phyloP scores from a whole-genome alignment of 257 asterid genomes.

The Capsicum chinense region DNA sequence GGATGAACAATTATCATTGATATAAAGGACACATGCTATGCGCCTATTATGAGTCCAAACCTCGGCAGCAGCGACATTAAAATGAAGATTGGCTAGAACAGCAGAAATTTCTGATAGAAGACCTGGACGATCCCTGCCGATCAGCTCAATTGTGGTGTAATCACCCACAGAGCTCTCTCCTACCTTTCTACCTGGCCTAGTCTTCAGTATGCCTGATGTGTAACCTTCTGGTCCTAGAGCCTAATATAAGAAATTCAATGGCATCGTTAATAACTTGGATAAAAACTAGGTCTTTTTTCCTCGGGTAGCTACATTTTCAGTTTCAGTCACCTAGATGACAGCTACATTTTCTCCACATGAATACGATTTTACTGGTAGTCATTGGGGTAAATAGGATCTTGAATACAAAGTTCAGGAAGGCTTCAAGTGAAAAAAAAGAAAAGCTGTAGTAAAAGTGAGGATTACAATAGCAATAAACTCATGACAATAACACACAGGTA shows the following conservation, averaged over 20 bases:
- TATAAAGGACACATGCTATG: slow-evolving; percentile 86
- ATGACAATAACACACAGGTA: not conserved
- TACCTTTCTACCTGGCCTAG: slow-evolving; percentile 61
- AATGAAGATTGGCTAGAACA: slow-evolving; percentile 77
- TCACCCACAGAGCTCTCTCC: slow-evolving; percentile 74
- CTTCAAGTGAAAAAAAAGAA: not conserved
- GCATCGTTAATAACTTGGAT: slow-evolving; percentile 24
- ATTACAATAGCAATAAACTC: not conserved
- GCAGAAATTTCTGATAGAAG: slow-evolving; percentile 89
- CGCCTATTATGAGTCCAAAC: slow-evolving; percentile 96
- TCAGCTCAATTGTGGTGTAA: slow-evolving; percentile 80
- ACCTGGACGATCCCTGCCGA: slow-evolving; percentile 89
- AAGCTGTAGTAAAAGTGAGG: not conserved
- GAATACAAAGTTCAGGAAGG: not conserved
- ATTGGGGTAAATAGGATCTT: not conserved
- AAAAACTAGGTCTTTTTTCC: not conserved
- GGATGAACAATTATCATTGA: slow-evolving; percentile 63
- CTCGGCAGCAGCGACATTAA: slow-evolving; percentile 90
- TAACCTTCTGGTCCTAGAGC: slow-evolving; percentile 87
- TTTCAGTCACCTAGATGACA: not conserved
- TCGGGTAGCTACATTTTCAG: not conserved
- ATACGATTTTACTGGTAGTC: not conserved
- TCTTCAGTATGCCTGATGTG: slow-evolving; percentile 64
- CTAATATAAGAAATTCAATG: slow-evolving; percentile 45
- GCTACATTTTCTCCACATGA: not conserved